Evolutionary conservation across 2,329 filamentous ascomycete species (phyloP).

Genomic region (Lomentospora prolificans): DNA sequence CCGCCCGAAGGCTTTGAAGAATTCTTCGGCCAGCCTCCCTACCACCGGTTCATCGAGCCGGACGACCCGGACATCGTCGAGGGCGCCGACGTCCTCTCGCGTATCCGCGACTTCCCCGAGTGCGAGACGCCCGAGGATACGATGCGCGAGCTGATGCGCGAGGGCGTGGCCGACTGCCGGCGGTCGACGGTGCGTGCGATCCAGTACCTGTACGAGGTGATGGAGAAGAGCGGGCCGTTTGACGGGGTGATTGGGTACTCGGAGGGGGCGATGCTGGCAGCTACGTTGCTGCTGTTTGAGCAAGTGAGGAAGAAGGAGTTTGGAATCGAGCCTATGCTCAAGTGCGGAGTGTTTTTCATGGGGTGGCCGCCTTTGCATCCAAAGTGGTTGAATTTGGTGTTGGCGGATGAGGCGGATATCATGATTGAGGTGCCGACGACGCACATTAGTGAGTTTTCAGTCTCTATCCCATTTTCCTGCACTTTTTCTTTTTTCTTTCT

Average conservation of each 20-base stretch:
- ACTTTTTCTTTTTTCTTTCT: not conserved
- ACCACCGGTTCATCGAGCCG: slow-evolving; percentile 45
- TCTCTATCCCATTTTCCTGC: not conserved
- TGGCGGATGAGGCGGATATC: slow-evolving; percentile 37
- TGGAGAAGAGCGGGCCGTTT: slow-evolving; percentile 35
- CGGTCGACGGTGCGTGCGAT: slow-evolving; percentile 30
- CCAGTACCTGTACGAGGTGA: slow-evolving; percentile 30
- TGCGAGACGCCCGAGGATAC: slow-evolving; percentile 44
- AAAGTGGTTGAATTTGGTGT: slow-evolving; percentile 24
- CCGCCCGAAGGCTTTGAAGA: slow-evolving; percentile 45
- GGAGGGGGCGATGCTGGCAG: slow-evolving; percentile 47
- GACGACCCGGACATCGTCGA: slow-evolving; percentile 33
- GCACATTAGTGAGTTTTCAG: slow-evolving; percentile 33
- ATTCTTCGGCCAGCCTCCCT: slow-evolving; percentile 45
- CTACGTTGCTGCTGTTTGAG: slow-evolving; percentile 42
- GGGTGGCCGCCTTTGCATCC: slow-evolving; percentile 43
- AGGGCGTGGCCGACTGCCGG: slow-evolving; percentile 27
- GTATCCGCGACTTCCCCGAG: slow-evolving; percentile 44
- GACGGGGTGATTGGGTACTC: slow-evolving; percentile 51
- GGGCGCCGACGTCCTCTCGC: slow-evolving; percentile 34
- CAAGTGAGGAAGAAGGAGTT: slow-evolving; percentile 23
- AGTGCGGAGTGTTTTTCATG: slow-evolving; percentile 41
- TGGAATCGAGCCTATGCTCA: slow-evolving; percentile 26
- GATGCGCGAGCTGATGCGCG: slow-evolving; percentile 38
- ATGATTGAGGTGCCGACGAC: slow-evolving; percentile 42